Evolutionary conservation across 1,284 basidiomycete genomes (phyloP).

Genomic region (Trametes pubescens): DNA sequence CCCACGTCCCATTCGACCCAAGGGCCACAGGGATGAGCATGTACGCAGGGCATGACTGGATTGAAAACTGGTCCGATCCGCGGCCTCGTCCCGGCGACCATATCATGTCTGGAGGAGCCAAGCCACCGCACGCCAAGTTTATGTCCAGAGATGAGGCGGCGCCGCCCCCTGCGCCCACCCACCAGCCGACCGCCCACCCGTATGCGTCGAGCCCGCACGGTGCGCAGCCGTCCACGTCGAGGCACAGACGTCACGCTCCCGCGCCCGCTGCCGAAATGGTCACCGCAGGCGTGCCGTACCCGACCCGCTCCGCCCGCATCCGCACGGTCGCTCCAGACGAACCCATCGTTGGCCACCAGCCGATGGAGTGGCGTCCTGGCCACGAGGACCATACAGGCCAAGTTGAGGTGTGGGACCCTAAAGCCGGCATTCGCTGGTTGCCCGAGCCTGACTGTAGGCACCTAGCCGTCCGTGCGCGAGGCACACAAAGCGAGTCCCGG

Average conservation of each 20-base stretch:
- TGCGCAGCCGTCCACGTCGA: no score
- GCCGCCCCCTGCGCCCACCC: neutral
- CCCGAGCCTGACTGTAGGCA: slow-evolving; percentile 18
- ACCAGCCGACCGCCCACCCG: neutral
- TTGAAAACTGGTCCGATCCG: slow-evolving; percentile 8
- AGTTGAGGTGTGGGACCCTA: slow-evolving; percentile 17
- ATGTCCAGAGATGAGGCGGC: neutral
- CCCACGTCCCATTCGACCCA: neutral
- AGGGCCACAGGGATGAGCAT: neutral
- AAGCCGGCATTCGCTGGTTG: slow-evolving; percentile 18
- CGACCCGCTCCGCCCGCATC: slow-evolving; percentile 21
- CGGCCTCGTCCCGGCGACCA: slow-evolving; percentile 6
- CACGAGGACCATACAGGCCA: slow-evolving; percentile 19
- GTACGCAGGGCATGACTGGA: slow-evolving; percentile 18
- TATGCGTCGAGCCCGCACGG: no score
- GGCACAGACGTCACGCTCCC: neutral
- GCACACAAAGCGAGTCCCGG: slow-evolving; percentile 16
- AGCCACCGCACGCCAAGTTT: neutral
- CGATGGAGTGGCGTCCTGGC: slow-evolving; percentile 14
- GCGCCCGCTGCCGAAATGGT: neutral
- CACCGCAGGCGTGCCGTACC: slow-evolving; percentile 10
- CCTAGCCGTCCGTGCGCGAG: slow-evolving; percentile 20
- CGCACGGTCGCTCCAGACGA: slow-evolving; percentile 4
- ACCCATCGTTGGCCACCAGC: slow-evolving; percentile 7
- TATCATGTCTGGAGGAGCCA: neutral